Conservation (phyloP, 192 early-diverging fungal genomes). For the Linnemannia zychae region DNA sequence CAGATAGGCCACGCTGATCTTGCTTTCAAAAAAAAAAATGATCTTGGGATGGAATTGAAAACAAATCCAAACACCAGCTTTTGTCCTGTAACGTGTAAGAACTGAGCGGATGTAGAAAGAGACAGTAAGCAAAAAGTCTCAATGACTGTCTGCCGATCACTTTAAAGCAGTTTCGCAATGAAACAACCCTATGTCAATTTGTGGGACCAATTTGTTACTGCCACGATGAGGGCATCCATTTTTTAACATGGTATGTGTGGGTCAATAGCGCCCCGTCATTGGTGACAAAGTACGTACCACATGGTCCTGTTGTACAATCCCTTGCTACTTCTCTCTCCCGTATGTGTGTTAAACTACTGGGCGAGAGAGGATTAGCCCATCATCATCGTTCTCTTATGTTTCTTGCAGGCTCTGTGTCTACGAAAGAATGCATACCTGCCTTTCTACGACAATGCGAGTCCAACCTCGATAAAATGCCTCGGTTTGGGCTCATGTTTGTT, state of each 20-base stretch:
- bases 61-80: no score
- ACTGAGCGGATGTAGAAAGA: not conserved
- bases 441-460: not conserved
- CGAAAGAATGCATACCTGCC: not conserved
- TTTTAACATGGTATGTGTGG: not conserved
- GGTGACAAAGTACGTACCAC: not conserved
- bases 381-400: not conserved
- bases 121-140: not conserved
- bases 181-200: not conserved
- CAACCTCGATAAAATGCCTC: not conserved
- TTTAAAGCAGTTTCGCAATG: not conserved
- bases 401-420: not conserved
- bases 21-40: not conserved
- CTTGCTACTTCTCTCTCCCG: not conserved
- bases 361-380: not conserved
- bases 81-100: not conserved
- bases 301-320: not conserved
- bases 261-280: conserved; percentile 1
- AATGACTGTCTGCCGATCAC: not conserved
- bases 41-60: no score
- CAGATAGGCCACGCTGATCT: not conserved
- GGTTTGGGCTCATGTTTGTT: conserved; percentile 1
- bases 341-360: not conserved
- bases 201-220: not conserved
- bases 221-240: not conserved